Base-by-base conservation (phyloP, 139 green algal genomes). In the Tetraselmis striata region DNA sequence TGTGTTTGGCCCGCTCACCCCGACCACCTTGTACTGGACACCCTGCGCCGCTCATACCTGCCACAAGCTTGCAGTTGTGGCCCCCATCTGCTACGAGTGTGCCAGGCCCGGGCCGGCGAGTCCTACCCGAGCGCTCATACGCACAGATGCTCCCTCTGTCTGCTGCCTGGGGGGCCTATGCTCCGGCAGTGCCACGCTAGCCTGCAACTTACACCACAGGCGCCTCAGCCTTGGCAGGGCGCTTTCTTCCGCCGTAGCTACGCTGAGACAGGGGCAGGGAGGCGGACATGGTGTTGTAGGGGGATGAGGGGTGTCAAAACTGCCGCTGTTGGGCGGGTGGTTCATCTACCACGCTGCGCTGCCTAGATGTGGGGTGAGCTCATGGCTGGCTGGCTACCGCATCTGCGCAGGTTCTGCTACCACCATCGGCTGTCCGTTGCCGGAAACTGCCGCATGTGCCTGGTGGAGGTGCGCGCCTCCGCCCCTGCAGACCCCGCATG, bases 361-460 rank as follows among this genome's bases (percentile, higher is more conserved):
- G n/a, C n/a, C n/a, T n/a, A n/a, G 18, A 67, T 18, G 5, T 67
- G 45, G 18, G 45, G 5, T 67, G 45, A 5, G 45, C 45, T 5
- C 11, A 5, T 18, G 45, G 5, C 11, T 67, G 45, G 18, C 11
- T 67, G 45, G 5, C 18, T 67, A 25, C 18, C 18, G 45, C 45
- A 67, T 67, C 5, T 30, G 1, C 59, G 82, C 86, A 97, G 96
- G 79, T 99, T 99, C 83, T 99, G 97, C 91, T 99, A 99, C 86
- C 97, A 99, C 78, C 95, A 98, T 85, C 90, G 94, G 1, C 92
- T 99, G 1, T 98, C 95, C 32, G 97, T 99, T 32, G 97, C 97
- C 23, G 97, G 97, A 74, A 99, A 99, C 88, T 99, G 97, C 89
- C 89, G 97, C 30, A 99, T 99, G 97, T 99, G 97, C 87, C 85